These are phyloP conservation scores for Naganishia antarctica DNA, from an alignment of 768 basidiomycete species.

Conservation along the genomic window DNA sequence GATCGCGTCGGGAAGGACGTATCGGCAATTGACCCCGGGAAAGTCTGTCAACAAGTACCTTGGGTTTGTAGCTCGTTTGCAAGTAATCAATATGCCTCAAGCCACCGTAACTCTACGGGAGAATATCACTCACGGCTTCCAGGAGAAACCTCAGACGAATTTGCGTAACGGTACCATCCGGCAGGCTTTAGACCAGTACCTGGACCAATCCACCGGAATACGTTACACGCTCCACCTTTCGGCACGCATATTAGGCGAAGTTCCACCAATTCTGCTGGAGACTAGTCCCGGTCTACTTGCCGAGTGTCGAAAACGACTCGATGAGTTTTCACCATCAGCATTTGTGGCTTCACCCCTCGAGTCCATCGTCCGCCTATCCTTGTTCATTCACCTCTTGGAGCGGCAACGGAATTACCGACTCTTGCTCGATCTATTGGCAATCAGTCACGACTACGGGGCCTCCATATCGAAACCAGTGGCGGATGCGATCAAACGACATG, in stretches of 20 bases:
- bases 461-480: background rate
- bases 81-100: background rate
- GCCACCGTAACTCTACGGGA: background rate
- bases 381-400: slow-evolving; percentile 8
- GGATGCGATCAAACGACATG: background rate
- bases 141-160: no score
- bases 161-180: background rate
- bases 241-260: background rate
- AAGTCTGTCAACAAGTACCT: background rate
- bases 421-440: background rate
- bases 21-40: background rate
- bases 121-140: background rate
- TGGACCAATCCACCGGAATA: background rate
- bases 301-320: background rate
- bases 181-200: background rate
- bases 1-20: background rate
- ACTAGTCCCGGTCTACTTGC: background rate
- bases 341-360: background rate
- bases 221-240: background rate
- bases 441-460: no score
- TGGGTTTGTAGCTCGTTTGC: background rate
- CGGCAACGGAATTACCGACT: slow-evolving; percentile 3
- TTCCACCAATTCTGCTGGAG: background rate
- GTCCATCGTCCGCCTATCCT: background rate
- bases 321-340: background rate